Evolutionary conservation across 306 rosid species (phyloP).

Genomic region (Coriaria nepalensis): DNA sequence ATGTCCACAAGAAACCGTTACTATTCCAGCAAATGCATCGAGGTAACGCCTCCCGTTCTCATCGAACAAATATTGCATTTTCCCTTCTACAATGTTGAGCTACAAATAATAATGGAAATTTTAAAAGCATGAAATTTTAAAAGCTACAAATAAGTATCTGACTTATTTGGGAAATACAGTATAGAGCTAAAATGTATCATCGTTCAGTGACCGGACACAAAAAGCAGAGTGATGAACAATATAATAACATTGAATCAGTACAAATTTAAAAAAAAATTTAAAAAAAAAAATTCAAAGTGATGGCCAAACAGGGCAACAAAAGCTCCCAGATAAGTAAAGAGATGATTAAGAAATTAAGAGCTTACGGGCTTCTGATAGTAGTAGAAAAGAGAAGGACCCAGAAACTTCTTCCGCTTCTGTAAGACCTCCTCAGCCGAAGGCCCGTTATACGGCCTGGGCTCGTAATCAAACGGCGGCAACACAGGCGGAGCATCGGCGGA

Average conservation of each 20-base stretch:
- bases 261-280: too few species aligned
- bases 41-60: slow-evolving; percentile 84
- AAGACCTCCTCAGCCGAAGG: slow-evolving; percentile 56
- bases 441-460: slow-evolving; percentile 51
- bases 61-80: slow-evolving; percentile 84
- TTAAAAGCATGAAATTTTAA: too few species aligned
- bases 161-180: too few species aligned
- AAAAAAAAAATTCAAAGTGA: not conserved
- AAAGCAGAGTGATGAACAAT: too few species aligned
- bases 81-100: slow-evolving; percentile 92
- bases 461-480: slow-evolving; percentile 57
- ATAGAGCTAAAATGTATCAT: too few species aligned
- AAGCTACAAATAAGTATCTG: too few species aligned
- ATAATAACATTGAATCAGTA: too few species aligned
- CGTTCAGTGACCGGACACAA: too few species aligned
- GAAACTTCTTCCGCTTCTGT: slow-evolving; percentile 59
- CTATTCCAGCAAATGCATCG: slow-evolving; percentile 94
- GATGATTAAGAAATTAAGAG: slow-evolving; percentile 1
- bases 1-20: slow-evolving; percentile 94
- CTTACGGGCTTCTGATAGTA: slow-evolving; percentile 76
- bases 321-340: not conserved
- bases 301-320: not conserved
- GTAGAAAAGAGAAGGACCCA: slow-evolving; percentile 80
- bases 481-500: slow-evolving; percentile 17
- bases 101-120: slow-evolving; percentile 13